A percentile compares a stretch with the other conserved stretches of the same genome.
Evolutionary conservation across 2,329 filamentous ascomycete species (phyloP).

Genomic region (Periconia sp.): DNA sequence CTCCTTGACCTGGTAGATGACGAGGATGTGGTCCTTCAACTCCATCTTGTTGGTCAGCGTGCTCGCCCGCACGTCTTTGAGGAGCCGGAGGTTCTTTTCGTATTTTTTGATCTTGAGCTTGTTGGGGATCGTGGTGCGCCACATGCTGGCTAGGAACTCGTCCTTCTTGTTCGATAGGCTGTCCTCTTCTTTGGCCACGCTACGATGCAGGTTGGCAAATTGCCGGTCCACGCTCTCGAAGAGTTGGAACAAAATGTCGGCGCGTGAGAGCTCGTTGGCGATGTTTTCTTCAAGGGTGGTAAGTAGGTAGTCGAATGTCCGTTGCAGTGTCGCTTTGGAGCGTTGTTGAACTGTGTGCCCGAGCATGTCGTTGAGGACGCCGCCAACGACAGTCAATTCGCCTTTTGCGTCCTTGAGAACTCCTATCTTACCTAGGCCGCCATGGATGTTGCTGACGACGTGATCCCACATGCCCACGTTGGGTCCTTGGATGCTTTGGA

Average conservation of each 20-base stretch:
- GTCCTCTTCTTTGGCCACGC: slow-evolving; percentile 79
- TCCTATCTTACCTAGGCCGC: slow-evolving; percentile 66
- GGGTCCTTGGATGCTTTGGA: slow-evolving; percentile 54
- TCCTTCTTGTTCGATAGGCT: slow-evolving; percentile 78
- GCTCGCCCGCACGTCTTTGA: slow-evolving; percentile 76
- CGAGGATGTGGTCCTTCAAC: slow-evolving; percentile 82
- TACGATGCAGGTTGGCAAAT: slow-evolving; percentile 84
- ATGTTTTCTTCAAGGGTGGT: slow-evolving; percentile 87
- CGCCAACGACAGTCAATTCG: slow-evolving; percentile 68
- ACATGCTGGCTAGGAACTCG: slow-evolving; percentile 80
- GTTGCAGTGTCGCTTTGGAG: slow-evolving; percentile 76
- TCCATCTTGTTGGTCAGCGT: slow-evolving; percentile 87
- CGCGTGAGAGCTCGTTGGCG: slow-evolving; percentile 78
- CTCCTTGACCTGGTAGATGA: slow-evolving; percentile 79
- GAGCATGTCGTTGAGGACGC: slow-evolving; percentile 71
- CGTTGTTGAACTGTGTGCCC: slow-evolving; percentile 80
- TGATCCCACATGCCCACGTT: slow-evolving; percentile 63
- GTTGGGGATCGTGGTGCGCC: slow-evolving; percentile 82
- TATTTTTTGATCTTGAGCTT: slow-evolving; percentile 80
- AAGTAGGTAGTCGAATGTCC: slow-evolving; percentile 86
- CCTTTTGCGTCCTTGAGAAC: slow-evolving; percentile 38
- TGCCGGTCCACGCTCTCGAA: slow-evolving; percentile 90
- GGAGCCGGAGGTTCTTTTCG: slow-evolving; percentile 81
- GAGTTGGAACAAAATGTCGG: slow-evolving; percentile 78
- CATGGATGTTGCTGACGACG: slow-evolving; percentile 84